Evolutionary conservation across 768 basidiomycete species (phyloP), one percentile per base, ranked within the genome.

Genomic region (Guyanaporus albipodus): DNA sequence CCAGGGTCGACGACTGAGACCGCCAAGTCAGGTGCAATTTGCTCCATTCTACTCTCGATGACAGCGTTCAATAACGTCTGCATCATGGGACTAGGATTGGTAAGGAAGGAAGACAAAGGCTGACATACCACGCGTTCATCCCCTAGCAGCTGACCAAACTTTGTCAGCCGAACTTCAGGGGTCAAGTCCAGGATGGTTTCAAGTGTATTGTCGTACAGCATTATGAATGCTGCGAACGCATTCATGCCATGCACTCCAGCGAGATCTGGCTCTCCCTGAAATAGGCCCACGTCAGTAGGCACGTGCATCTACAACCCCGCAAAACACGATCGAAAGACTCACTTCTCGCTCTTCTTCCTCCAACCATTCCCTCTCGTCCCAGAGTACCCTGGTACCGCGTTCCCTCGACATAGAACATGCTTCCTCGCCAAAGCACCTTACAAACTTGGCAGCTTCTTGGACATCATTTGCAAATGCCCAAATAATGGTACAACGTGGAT

Each of bases 311-410:
- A 38, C 11, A 18, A 26, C 44, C 46, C 31, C 35, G 48, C 21
- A 46, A 46, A n/a, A 44, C 44, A 50, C 31, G 50, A 53, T 48
- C 44, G 40, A 22, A 44, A 42, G 14, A 53, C 53, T 40, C 38
- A 78, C 82, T 64, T 85, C 80, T 27, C 70, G 66, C 4, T 70
- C 69, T 21, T 84, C 82, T 18, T 67, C 67, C 15, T 76, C 73
- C 23, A 90, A 59, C 87, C 87, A 91, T 26, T 57, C 68, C 31
- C 88, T 71, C 22, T 72, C 69, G 11, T 72, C 78, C 87, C 83
- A 87, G 11, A 81, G 51, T 11, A 60, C 54, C 17, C 49, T 54
- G 23, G 37, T 26, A 1, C 77, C 78, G 38, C 59, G 58, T 12
- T 70, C 72, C 15, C 38, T 52, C 58, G 78, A 78, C 17, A 60